Conservation (phyloP, 371 early-diverging fungal genomes). For the Rhizopus sp. region DNA sequence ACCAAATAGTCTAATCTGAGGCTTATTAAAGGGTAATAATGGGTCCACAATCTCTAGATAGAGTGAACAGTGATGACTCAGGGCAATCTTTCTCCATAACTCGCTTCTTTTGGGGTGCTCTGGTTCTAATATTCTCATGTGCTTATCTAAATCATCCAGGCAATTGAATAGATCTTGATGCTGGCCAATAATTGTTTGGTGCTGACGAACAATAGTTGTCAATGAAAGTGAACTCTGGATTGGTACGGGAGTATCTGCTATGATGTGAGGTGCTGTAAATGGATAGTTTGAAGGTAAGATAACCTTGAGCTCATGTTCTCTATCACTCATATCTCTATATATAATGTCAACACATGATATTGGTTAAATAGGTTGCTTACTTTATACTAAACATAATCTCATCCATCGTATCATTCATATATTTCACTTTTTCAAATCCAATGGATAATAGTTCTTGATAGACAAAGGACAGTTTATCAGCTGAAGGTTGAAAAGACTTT, state of each 20-base stretch:
- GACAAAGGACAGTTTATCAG: constrained; percentile 12
- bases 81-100: constrained; percentile 42
- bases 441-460: constrained; percentile 22
- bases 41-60: constrained; percentile 33
- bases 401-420: constrained; percentile 26
- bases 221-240: constrained; percentile 10
- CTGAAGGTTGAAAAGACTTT: constrained; percentile 10
- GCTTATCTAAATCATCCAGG: constrained; percentile 43
- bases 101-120: constrained; percentile 36
- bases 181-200: constrained; percentile 15
- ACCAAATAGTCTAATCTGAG: constrained; percentile 44
- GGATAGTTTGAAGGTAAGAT: constrained; percentile 28
- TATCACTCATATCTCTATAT: constrained; percentile 4
- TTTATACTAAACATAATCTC: constrained; percentile 17
- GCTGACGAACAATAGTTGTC: constrained; percentile 12
- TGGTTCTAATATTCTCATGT: constrained; percentile 45
- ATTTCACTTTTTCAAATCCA: constrained; percentile 29
- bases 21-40: constrained; percentile 20
- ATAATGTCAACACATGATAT: background rate
- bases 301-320: constrained; percentile 20
- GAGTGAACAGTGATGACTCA: constrained; percentile 47
- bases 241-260: constrained; percentile 18
- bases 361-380: constrained; percentile 7
- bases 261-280: constrained; percentile 10
- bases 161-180: constrained; percentile 33